Base-by-base conservation (phyloP, 176 grass and related monocot species). In the Hsuehochloa calcarea region DNA sequence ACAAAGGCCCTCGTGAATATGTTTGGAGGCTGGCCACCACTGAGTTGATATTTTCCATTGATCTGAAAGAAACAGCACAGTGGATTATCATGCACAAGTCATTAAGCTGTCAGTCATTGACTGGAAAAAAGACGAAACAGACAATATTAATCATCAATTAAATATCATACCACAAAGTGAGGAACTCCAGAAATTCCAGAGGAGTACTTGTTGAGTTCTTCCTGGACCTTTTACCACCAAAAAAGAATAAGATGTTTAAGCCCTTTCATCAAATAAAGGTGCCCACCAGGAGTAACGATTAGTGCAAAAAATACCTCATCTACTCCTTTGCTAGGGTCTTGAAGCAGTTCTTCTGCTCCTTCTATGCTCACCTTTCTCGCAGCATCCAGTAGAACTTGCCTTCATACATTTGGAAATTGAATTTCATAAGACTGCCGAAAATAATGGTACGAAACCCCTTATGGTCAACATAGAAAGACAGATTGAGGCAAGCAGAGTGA, bases 351-450 rank as follows among this genome's bases (percentile, higher is more conserved):
- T 81, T 87, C 89, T 27, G 96, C 96, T 74, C 91, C 93, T 87
- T 89, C 93, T 83, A 98, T 84, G 79, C 91, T 91, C 70, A 88
- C 87, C 85, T 98, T 98, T 85, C 74, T 90, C 12, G 93, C 89
- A 87, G 90, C 96, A 80, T 98, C 90, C 86, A 98, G 17, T 23
- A 95, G 88, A 89, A 98, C 91, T 87, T 95, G 85, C 77, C 96
- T 98, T 78, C 3, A 87, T 66, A 41, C 14, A 80, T 66, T 91
- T 81, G 14, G 25, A 82, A 66, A 67, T 52, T 22, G 0, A 85
- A 85, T 60, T 46, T 46, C 5, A 16, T 70, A 56, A 82, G 56
- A 77, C 22, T 16, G 35, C 26, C 43, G 26, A 77, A 45, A 58
- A 56, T 81, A 77, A 15, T n/a, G 67, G 44, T 65, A 31, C 10